A percentile compares a stretch with the other conserved stretches of the same genome.
Conservation (phyloP, 257 asterid species). For the Galeopsis tetrahit region DNA sequence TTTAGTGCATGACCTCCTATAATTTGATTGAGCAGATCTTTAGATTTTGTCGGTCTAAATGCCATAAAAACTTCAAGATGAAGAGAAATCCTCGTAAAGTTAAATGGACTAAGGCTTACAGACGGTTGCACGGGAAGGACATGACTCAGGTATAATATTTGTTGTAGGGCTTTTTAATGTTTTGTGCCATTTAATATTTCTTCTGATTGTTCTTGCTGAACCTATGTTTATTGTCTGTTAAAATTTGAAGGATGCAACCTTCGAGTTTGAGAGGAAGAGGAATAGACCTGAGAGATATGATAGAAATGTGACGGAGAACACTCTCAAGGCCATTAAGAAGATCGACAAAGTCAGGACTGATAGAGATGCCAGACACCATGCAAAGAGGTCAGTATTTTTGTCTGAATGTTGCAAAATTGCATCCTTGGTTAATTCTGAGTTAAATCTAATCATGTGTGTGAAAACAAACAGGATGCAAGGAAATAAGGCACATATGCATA, state of each 20-base stretch:
- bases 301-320: conserved; percentile 66
- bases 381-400: conserved; percentile 51
- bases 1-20: conserved; percentile 20
- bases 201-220: background rate
- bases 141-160: conserved; percentile 76
- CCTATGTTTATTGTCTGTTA: conserved; percentile 11
- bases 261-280: conserved; percentile 90
- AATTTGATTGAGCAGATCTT: conserved; percentile 54
- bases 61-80: conserved; percentile 95
- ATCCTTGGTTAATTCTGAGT: background rate
- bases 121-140: conserved; percentile 85
- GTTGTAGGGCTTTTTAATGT: background rate
- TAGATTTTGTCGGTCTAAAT: conserved; percentile 85
- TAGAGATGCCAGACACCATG: conserved; percentile 63
- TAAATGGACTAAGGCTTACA: conserved; percentile 93
- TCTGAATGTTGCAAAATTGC: background rate
- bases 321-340: conserved; percentile 80
- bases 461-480: conserved; percentile 66
- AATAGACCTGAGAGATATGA: conserved; percentile 91
- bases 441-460: conserved; percentile 7
- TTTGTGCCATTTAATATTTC: background rate
- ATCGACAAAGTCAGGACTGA: conserved; percentile 75
- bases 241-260: conserved; percentile 76
- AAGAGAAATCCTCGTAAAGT: conserved; percentile 96
- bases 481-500: conserved; percentile 50